Evolutionary conservation across 768 basidiomycete species (phyloP).

Genomic region (Pleurotus djamor): DNA sequence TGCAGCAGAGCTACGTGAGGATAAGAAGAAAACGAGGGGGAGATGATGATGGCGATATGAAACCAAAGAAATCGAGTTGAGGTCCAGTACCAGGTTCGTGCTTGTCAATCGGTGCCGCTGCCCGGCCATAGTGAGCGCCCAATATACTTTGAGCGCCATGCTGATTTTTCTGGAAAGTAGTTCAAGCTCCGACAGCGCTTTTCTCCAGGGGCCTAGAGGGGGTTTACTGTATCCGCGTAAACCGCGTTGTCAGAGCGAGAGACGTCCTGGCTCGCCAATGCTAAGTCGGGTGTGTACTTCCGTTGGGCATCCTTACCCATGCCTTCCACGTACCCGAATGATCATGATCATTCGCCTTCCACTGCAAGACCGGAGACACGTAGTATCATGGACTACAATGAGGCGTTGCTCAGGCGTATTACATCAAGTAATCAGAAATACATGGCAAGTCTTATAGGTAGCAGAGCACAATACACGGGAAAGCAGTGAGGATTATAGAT

Average conservation of each 20-base stretch:
- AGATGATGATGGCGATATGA: neutral
- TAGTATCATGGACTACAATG: too few relatives aligned
- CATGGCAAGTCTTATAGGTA: neutral
- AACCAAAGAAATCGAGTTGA: conserved; percentile 5
- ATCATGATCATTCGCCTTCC: too few relatives aligned
- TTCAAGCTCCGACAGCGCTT: too few relatives aligned
- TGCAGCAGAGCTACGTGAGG: neutral
- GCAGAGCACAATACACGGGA: neutral
- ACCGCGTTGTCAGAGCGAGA: too few relatives aligned
- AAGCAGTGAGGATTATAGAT: neutral
- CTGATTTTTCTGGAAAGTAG: neutral
- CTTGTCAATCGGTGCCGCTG: neutral
- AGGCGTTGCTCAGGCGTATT: too few relatives aligned
- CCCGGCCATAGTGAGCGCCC: neutral
- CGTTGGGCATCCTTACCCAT: too few relatives aligned
- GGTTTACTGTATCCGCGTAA: too few relatives aligned
- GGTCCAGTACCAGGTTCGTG: neutral
- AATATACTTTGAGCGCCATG: neutral
- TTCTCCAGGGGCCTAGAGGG: too few relatives aligned
- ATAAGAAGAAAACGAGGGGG: neutral
- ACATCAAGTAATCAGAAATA: neutral
- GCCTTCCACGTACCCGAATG: too few relatives aligned
- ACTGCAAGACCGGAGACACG: too few relatives aligned
- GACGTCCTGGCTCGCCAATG: too few relatives aligned
- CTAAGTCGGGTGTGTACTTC: too few relatives aligned